Conservation (phyloP, 495 filamentous ascomycete genomes). For the Neurospora tetraspora region DNA sequence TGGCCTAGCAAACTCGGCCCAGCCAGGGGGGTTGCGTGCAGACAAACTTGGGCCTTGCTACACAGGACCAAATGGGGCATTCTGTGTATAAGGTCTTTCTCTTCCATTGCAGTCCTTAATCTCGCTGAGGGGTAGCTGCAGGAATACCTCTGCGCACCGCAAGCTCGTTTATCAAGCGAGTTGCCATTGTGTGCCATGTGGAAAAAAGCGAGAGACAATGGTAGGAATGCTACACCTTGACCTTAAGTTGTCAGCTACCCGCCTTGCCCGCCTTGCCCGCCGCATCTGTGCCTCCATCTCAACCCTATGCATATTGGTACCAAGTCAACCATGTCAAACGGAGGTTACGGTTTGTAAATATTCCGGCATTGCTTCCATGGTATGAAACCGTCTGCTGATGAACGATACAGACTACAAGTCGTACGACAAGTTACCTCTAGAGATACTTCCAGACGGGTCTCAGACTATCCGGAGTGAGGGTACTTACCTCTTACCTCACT, state of each 20-base stretch:
- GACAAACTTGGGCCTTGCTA: neutral
- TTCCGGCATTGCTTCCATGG: neutral
- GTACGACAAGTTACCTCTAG: neutral
- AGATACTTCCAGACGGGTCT: neutral
- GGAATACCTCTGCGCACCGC: neutral
- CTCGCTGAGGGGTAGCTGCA: constrained; percentile 8
- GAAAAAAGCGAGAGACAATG: neutral
- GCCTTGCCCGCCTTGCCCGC: neutral
- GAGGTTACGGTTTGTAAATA: neutral
- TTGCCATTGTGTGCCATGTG: neutral
- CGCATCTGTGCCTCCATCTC: constrained; percentile 2
- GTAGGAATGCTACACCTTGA: neutral
- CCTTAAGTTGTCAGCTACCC: neutral
- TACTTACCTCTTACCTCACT: neutral
- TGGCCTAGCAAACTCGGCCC: neutral
- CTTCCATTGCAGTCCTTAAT: constrained; percentile 11
- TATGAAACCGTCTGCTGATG: neutral
- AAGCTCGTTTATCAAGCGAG: neutral
- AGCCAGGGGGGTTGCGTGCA: neutral
- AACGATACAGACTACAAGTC: neutral
- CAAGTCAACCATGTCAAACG: neutral
- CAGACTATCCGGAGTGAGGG: neutral
- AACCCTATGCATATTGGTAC: constrained; percentile 15
- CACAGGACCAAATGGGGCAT: neutral
- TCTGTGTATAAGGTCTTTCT: neutral